A percentile compares a stretch with the other conserved stretches of the same genome.
phyloP scores from a whole-genome alignment of 208 protist species.

The Endotrypanum monterogeii region DNA sequence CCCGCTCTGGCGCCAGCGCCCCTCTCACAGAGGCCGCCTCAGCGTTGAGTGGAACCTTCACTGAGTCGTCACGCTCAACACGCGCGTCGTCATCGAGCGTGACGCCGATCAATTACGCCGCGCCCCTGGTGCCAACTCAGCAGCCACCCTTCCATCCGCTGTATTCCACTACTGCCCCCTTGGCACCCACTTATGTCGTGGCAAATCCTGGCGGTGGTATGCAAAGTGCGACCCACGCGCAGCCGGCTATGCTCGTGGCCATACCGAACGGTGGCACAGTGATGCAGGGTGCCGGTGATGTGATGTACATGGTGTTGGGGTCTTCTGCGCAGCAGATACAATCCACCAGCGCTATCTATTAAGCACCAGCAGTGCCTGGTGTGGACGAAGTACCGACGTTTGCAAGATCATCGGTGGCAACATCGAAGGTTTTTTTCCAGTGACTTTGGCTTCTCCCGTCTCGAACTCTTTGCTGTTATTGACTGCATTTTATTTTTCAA shows the following conservation, averaged over 20 bases:
- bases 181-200: constrained; percentile 15
- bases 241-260: constrained; percentile 23
- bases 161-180: constrained; percentile 9
- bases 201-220: background rate
- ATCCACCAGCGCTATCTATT: constrained; percentile 24
- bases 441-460: background rate
- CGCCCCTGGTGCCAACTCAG: constrained; percentile 11
- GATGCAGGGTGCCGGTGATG: constrained; percentile 14
- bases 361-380: background rate
- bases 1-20: constrained; percentile 38
- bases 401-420: background rate
- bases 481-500: background rate
- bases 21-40: constrained; percentile 29
- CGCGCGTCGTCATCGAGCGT: constrained; percentile 8
- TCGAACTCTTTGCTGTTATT: background rate
- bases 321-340: constrained; percentile 23
- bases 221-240: background rate
- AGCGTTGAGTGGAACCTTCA: background rate
- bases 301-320: constrained; percentile 31
- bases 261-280: constrained; percentile 22
- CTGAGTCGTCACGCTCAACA: background rate
- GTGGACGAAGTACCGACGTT: background rate
- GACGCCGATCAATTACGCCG: constrained; percentile 18
- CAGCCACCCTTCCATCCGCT: constrained; percentile 13
- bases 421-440: background rate